Evolutionary conservation across 805 yeast species (phyloP).

Genomic region (Kluyveromyces lactis): DNA sequence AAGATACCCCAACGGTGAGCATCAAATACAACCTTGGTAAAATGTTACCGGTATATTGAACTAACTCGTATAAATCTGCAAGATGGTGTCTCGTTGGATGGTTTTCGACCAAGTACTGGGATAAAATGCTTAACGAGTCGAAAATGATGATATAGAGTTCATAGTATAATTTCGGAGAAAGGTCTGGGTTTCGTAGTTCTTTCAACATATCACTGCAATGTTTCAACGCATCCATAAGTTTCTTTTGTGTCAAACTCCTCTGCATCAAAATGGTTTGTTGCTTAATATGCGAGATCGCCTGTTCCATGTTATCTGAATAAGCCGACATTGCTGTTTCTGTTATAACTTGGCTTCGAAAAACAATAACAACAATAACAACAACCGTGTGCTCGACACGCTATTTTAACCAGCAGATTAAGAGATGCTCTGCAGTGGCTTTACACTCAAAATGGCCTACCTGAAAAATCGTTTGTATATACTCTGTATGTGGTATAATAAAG

Average conservation of each 20-base stretch:
- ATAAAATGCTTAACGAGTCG: conserved; percentile 68
- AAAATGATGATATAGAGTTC: conserved; percentile 79
- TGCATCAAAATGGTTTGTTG: conserved; percentile 73
- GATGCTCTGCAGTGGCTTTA: too few species aligned
- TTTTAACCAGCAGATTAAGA: too few species aligned
- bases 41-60: conserved; percentile 90
- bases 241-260: conserved; percentile 57
- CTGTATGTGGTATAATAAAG: too few species aligned
- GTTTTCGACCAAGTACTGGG: conserved; percentile 54
- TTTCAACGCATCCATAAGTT: conserved; percentile 79
- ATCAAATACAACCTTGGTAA: conserved; percentile 86
- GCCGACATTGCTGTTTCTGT: conserved; percentile 19
- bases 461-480: too few species aligned
- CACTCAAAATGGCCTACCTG: too few species aligned
- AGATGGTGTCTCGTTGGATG: conserved; percentile 63
- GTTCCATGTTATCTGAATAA: conserved; percentile 22
- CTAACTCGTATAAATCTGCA: conserved; percentile 87
- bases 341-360: too few species aligned
- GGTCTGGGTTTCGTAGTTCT: conserved; percentile 65
- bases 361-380: too few species aligned
- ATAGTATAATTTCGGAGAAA: conserved; percentile 87
- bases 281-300: conserved; percentile 36
- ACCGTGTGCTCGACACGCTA: too few species aligned
- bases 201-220: conserved; percentile 76
- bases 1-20: conserved; percentile 92